Base-by-base conservation (phyloP, 202 grass and related monocot species). In the Musa balbisiana region DNA sequence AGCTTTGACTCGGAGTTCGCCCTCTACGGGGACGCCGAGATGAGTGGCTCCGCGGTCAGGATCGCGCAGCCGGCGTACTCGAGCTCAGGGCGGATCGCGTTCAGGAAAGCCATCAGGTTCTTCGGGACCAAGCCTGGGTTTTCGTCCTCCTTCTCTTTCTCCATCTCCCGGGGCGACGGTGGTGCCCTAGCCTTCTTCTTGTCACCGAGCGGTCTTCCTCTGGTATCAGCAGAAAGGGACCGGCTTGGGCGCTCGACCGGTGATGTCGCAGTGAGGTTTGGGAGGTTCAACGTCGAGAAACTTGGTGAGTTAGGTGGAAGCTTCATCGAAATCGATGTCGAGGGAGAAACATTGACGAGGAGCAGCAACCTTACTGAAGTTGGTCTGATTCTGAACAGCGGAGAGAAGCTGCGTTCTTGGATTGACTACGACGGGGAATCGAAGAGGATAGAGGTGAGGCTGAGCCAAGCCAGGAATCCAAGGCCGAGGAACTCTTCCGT, bases 381-480 rank as follows among this genome's bases (percentile, higher is more conserved):
- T 21, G n/a, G 52, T 33, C n/a, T 25, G 49, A 23, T 65, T 29
- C 5, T 60, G 55, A 24, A n/a, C 60, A 14, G 67, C 49, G 19
- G 68, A 29, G 67, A 27, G 10, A 81, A 74, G 77, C 62, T 93
- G 64, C 90, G 89, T 74, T 87, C 90, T 8, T 91, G 88, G 90
- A 83, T 93, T 24, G 86, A 93, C 56, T 97, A 91, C 79, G 75
- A 91, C 16, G 87, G 82, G 49, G 76, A 82, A 10, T 73, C 73
- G 12, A 86, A 86, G 58, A 76, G 51, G 55, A 80, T 97, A 29
- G 67, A 80, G 62, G 76, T 93, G 64, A 79, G 81, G 67, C 76
- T 97, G 24, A 71, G 83, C 69, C 71, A 71, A 77, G 82, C 82
- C 20, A 81, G 56, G n/a, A 23, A 51, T 49, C 52, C 78, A 55